phyloP scores from a whole-genome alignment of 305 asterid genomes.

The Rubia balearica region DNA sequence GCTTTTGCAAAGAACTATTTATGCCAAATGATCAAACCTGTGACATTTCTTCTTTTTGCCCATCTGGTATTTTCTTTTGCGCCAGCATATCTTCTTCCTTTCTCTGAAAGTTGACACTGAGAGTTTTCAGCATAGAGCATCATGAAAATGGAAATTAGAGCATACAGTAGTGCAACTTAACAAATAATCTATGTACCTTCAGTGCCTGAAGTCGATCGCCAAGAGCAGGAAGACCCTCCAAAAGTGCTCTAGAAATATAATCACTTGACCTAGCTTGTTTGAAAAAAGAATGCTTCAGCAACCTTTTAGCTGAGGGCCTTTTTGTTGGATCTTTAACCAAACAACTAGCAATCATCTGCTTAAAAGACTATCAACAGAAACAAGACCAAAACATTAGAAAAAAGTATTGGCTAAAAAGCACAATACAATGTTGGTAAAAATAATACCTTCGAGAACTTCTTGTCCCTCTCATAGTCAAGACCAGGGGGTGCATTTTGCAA shows the following conservation, averaged over 20 bases:
- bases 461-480: conserved; percentile 94
- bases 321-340: conserved; percentile 92
- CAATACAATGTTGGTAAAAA: conserved; percentile 13
- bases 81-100: conserved; percentile 99
- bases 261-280: conserved; percentile 94
- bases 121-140: conserved; percentile 25
- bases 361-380: conserved; percentile 53
- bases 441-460: conserved; percentile 82
- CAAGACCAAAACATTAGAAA: conserved; percentile 22
- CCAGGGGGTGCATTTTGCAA: conserved; percentile 99
- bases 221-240: conserved; percentile 85
- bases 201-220: conserved; percentile 78
- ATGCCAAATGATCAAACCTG: conserved; percentile 52
- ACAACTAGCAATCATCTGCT: conserved; percentile 95
- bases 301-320: conserved; percentile 84
- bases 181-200: conserved; percentile 42
- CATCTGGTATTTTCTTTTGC: conserved; percentile 95
- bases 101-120: conserved; percentile 37
- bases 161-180: background rate
- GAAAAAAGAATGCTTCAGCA: conserved; percentile 78
- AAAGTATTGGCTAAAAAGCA: background rate
- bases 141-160: conserved; percentile 14
- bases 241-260: conserved; percentile 58
- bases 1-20: background rate
- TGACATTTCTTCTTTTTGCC: conserved; percentile 91